Evolutionary conservation across 768 basidiomycete species (phyloP), one percentile per base, ranked within the genome.

Genomic region (Paxillus ammoniavirescens): DNA sequence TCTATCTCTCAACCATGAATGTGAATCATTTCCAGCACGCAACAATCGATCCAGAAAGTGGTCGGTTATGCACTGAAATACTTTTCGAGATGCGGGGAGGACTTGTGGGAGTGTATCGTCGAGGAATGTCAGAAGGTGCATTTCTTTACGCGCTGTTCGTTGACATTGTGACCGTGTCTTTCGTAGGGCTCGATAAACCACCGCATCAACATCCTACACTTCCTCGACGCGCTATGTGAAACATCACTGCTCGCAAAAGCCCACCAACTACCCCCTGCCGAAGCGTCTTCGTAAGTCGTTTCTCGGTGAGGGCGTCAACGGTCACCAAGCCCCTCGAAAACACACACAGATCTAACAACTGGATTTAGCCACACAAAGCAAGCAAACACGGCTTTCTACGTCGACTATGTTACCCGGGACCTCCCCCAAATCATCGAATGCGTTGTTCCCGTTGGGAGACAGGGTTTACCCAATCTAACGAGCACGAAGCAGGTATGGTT

Each of bases 201-300:
- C 30, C 78, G 92, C n/a, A 95, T 98, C 61, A 97, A 97, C 69
- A 87, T 96, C 55, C 75, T 97, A 0, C 93, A 96, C 68, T 86
- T 95, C 65, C 81, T 98, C 41, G 93, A 96, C 69, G 85, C 89
- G 0, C 78, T 97, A 12, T 93, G 89, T 68, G 91, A 92, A 64
- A 80, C 84, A 0, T 91, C 83, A 31, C 75, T 90, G 3, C 75
- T 87, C 33, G 82, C 84, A 45, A 87, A 83, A 60, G 81, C 86
- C 0, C 80, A 81, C 47, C 66, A 66, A 43, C 57, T 56, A 41
- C 74, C 80, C 0, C 54, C 56, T 12, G 28, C 46, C 3, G 56
- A 67, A 37, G 53, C 62, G 0, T 59, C 68, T 8, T 60, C 67
- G 64, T 68, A 28, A 8, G 59, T 58, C 18, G 14, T 36, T 58